These are phyloP conservation scores for Heterobasidion occidentale DNA, from an alignment of 1,284 basidiomycete genomes.

Conservation along the genomic window DNA sequence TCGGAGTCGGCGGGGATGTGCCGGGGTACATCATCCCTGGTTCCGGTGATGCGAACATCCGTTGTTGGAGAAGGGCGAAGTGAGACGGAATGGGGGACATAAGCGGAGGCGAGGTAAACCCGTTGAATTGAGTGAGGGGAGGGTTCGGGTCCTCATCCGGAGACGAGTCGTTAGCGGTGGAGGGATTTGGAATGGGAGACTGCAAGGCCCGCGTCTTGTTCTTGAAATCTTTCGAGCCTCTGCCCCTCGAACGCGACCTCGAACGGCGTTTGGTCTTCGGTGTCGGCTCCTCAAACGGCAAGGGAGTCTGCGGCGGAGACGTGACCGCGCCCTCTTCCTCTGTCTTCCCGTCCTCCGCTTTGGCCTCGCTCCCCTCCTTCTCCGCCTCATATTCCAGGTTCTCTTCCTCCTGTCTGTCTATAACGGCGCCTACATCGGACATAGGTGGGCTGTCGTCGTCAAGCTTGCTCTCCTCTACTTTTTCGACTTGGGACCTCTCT, in stretches of 20 bases:
- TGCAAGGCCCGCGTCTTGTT: constrained; percentile 35
- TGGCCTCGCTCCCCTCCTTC: constrained; percentile 12
- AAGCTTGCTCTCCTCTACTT: constrained; percentile 6
- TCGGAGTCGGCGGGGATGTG: constrained; percentile 55
- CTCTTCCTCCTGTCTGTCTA: not conserved
- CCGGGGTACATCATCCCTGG: constrained; percentile 49
- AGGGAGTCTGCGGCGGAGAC: constrained; percentile 16
- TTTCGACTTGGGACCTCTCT: constrained; percentile 41
- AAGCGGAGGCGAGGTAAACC: constrained; percentile 41
- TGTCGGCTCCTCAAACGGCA: constrained; percentile 18
- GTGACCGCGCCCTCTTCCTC: constrained; percentile 14
- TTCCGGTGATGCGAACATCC: constrained; percentile 49
- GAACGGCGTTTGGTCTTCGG: constrained; percentile 50
- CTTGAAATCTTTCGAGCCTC: constrained; percentile 67
- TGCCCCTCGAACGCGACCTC: constrained; percentile 67
- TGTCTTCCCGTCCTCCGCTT: constrained; percentile 12
- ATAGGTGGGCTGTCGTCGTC: constrained; percentile 7
- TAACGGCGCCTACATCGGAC: constrained; percentile 4
- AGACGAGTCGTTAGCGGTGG: constrained; percentile 50
- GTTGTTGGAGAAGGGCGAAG: constrained; percentile 43
- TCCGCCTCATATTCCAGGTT: constrained; percentile 8
- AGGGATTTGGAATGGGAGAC: constrained; percentile 26
- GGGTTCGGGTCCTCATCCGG: constrained; percentile 47
- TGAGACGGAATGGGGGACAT: constrained; percentile 60
- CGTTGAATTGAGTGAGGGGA: constrained; percentile 23